Conservation (phyloP, 306 rosid genomes). For the Cicer pinnatifidum region DNA sequence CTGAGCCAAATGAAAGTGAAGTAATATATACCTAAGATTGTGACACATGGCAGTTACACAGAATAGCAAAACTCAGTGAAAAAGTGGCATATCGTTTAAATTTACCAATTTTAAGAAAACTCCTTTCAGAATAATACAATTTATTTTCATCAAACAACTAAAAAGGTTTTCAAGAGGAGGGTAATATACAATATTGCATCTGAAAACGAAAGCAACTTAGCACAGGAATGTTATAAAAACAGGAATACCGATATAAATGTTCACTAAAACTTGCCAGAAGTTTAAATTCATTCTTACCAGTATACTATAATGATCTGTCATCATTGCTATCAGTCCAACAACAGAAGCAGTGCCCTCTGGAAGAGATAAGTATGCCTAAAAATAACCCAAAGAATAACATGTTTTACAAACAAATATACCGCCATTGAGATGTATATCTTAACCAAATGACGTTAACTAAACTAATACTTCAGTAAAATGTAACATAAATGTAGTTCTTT, state of each 20-base stretch:
- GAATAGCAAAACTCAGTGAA: slow-evolving; percentile 34
- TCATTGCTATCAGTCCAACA: slow-evolving; percentile 91
- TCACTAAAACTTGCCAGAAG: slow-evolving; percentile 31
- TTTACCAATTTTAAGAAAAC: slow-evolving; percentile 34
- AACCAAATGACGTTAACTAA: slow-evolving; percentile 33
- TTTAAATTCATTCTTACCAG: slow-evolving; percentile 65
- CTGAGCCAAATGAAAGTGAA: slow-evolving; percentile 19
- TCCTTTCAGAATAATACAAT: slow-evolving; percentile 19
- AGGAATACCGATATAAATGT: slow-evolving; percentile 27
- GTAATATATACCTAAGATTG: slow-evolving; percentile 18
- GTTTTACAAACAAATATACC: slow-evolving; percentile 39
- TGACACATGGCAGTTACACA: background rate
- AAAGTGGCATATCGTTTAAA: slow-evolving; percentile 18
- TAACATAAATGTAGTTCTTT: background rate
- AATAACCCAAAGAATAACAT: slow-evolving; percentile 46
- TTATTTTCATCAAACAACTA: slow-evolving; percentile 22
- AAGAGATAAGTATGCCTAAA: slow-evolving; percentile 96
- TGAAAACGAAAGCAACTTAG: slow-evolving; percentile 27
- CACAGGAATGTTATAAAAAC: slow-evolving; percentile 37
- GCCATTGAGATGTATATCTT: slow-evolving; percentile 25
- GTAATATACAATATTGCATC: slow-evolving; percentile 30
- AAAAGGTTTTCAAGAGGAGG: slow-evolving; percentile 27
- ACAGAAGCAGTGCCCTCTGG: slow-evolving; percentile 99
- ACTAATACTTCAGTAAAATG: slow-evolving; percentile 30
- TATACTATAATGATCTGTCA: slow-evolving; percentile 85